Evolutionary conservation across 768 basidiomycete genomes (phyloP).

Genomic region (Mycena alexandri): DNA sequence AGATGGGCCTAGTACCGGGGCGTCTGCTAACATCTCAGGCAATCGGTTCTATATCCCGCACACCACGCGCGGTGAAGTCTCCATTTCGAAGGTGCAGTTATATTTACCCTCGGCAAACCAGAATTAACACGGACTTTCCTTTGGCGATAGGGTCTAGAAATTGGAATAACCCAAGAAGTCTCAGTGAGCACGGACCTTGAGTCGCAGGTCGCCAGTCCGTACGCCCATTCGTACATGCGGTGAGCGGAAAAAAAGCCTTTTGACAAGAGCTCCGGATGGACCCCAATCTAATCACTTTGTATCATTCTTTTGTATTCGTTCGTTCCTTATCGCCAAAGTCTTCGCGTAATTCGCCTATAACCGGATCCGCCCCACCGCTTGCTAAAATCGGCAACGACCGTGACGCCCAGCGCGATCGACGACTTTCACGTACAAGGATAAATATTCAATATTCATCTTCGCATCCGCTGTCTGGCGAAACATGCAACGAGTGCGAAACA

Average conservation of each 20-base stretch:
- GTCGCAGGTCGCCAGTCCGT: slow-evolving; percentile 14
- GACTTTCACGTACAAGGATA: no score
- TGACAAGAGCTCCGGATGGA: no score
- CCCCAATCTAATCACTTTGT: no score
- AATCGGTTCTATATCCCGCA: slow-evolving; percentile 26
- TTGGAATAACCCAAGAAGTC: slow-evolving; percentile 37
- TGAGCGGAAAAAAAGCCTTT: background rate
- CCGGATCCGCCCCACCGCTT: no score
- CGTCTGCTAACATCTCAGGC: slow-evolving; percentile 15
- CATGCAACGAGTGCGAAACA: no score
- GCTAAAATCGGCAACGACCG: no score
- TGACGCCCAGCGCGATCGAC: no score
- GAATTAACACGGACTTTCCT: background rate
- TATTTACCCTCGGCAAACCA: background rate
- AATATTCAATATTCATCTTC: no score
- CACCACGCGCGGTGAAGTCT: slow-evolving; percentile 2
- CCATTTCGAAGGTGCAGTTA: slow-evolving; percentile 16
- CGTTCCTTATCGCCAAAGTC: no score
- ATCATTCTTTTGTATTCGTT: no score
- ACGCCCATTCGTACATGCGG: slow-evolving; percentile 22
- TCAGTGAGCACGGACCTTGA: slow-evolving; percentile 36
- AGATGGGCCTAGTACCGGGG: slow-evolving; percentile 34
- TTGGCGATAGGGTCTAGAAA: slow-evolving; percentile 33
- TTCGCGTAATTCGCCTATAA: no score
- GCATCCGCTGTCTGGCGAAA: no score